phyloP scores from a whole-genome alignment of 352 stramenopile species.

The Peronospora farinosa region DNA sequence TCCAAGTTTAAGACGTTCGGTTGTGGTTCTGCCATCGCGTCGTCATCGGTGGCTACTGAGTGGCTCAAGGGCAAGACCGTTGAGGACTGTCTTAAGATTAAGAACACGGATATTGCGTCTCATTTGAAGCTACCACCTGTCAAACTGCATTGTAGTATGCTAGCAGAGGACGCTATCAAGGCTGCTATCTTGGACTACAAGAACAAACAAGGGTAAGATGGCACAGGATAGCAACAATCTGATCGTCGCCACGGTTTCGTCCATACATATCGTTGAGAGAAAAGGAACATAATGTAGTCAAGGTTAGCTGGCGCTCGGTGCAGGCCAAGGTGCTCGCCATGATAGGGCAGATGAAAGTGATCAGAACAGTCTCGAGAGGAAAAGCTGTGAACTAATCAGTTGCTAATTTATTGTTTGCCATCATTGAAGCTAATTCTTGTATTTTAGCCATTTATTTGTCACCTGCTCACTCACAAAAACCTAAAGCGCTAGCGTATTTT shows the following conservation, averaged over 20 bases:
- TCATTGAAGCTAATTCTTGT: background rate
- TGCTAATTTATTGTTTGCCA: conserved; percentile 28
- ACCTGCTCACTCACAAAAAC: no score
- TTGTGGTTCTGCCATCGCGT: conserved; percentile 97
- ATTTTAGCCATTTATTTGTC: background rate
- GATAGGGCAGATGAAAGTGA: conserved; percentile 23
- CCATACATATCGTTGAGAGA: conserved; percentile 11
- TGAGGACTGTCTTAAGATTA: conserved; percentile 90
- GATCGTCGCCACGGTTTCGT: conserved; percentile 8
- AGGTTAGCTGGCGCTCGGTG: conserved; percentile 5
- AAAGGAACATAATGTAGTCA: conserved; percentile 4
- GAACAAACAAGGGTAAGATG: conserved; percentile 78
- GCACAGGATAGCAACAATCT: conserved; percentile 19
- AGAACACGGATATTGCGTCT: conserved; percentile 98
- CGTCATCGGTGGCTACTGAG: conserved; percentile 95
- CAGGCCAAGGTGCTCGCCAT: conserved; percentile 1
- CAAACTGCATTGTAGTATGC: conserved; percentile 98
- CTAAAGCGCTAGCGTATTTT: conserved; percentile 3
- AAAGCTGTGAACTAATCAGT: conserved; percentile 24
- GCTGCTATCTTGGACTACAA: conserved; percentile 98
- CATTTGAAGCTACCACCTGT: conserved; percentile 99
- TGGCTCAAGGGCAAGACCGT: conserved; percentile 98
- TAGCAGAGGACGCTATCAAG: conserved; percentile 99
- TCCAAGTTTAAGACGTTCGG: conserved; percentile 99
- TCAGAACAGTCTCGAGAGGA: conserved; percentile 16